These are phyloP conservation scores for Botrytis elliptica DNA, from an alignment of 2,329 filamentous ascomycete species.

Conservation along the genomic window DNA sequence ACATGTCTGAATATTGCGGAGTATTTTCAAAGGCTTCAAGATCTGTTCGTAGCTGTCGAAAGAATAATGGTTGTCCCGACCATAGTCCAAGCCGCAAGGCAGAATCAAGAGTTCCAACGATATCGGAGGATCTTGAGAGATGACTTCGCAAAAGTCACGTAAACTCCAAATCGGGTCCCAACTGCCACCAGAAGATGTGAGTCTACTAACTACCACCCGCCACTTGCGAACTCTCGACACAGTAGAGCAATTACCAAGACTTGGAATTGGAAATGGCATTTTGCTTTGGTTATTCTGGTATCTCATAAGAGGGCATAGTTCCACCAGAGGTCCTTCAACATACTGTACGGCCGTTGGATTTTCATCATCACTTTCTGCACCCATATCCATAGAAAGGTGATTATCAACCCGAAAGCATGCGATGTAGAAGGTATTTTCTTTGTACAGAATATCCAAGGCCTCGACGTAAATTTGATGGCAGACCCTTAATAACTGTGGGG, in stretches of 20 bases:
- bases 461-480: slow-evolving; percentile 13
- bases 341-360: background rate
- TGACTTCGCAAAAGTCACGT: background rate
- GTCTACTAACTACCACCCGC: slow-evolving; percentile 12
- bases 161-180: slow-evolving; percentile 1
- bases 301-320: slow-evolving; percentile 18
- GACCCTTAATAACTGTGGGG: slow-evolving; percentile 25
- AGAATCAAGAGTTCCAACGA: background rate
- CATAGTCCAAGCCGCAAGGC: background rate
- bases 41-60: background rate
- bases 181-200: background rate
- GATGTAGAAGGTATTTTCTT: slow-evolving; percentile 43
- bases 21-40: slow-evolving; percentile 4
- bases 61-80: background rate
- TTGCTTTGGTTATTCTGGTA: background rate
- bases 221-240: slow-evolving; percentile 2
- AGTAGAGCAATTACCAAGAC: background rate
- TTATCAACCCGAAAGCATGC: slow-evolving; percentile 3
- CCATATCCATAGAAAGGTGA: background rate
- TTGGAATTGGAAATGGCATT: background rate
- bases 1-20: slow-evolving; percentile 2
- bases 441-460: slow-evolving; percentile 44
- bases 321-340: slow-evolving; percentile 10
- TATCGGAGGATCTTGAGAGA: background rate
- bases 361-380: background rate